Evolutionary conservation across 805 yeast genomes (phyloP), one percentile per base, ranked within the genome.

Genomic region (Phaffomyces antillensis): DNA sequence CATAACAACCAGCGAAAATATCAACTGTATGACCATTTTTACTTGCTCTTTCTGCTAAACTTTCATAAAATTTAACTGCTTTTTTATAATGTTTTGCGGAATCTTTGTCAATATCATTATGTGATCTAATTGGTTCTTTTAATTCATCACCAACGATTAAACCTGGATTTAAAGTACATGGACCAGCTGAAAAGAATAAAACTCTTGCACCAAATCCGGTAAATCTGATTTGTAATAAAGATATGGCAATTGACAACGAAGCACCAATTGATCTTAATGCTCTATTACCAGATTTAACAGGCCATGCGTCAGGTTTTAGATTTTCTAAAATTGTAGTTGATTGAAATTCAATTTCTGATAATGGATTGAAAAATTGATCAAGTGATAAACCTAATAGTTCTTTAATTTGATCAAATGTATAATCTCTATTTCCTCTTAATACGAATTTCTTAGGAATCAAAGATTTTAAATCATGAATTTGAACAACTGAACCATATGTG

Each of bases 101-200:
- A 57, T 91, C 97, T 53, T 89, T 82, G 64, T 93, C 98, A 53
- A 93, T 86, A 63, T 93, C 99, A 59, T 86, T 87, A 67, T 93
- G 99, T 9, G 99, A 93, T 72, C 99, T 81, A 56, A 93, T 85
- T 40, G 99, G 96, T 66, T 93, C 99, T 62, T 86, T 86, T 63
- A 93, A 75, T 64, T 89, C 93, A 23, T 83, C 80, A 38, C 91
- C 87, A 26, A 93, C 99, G 53, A 93, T 88, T 62, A 86, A 71
- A 56, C 99, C 99, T 12, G 99, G 98, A 39, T 84, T 85, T 60
- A 85, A 81, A 39, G 99, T 93, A 63, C 96, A 83, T 40, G 96
- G 95, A 51, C 99, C 99, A 43, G 91, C 95, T 36, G 96, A 81
- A 60, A 93, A 93, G 48, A 93, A 72, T 72, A 88, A 81, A 55